These are phyloP conservation scores for Xylariaceae sp. DNA, from an alignment of 2,329 filamentous ascomycete species.

Conservation along the genomic window DNA sequence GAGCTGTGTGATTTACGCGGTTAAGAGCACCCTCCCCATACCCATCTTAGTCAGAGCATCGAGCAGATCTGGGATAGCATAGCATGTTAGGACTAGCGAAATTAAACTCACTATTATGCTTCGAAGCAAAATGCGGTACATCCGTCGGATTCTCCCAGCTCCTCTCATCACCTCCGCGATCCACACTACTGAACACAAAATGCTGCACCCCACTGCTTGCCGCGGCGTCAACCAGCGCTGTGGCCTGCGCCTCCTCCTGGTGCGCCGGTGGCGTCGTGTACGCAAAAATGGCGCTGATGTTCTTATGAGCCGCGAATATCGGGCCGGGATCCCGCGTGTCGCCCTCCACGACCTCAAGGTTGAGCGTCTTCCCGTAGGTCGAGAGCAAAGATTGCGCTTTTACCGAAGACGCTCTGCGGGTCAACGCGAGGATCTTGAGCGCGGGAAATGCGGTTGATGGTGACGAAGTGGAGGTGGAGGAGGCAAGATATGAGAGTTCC, in stretches of 20 bases:
- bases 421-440: constrained; percentile 43
- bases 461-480: constrained; percentile 31
- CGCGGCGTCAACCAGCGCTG: constrained; percentile 44
- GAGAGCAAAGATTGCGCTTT: constrained; percentile 37
- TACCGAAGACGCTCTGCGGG: constrained; percentile 37
- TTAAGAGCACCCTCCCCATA: too few relatives aligned
- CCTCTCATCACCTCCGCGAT: constrained; percentile 63
- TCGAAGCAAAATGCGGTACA: constrained; percentile 63
- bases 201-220: constrained; percentile 54
- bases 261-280: constrained; percentile 42
- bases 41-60: too few relatives aligned
- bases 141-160: constrained; percentile 56
- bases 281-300: constrained; percentile 42
- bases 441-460: constrained; percentile 30
- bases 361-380: constrained; percentile 30
- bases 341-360: constrained; percentile 43
- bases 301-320: constrained; percentile 43
- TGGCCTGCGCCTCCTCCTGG: constrained; percentile 45
- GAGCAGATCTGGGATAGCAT: too few relatives aligned
- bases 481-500: constrained; percentile 29
- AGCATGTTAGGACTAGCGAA: too few relatives aligned
- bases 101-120: constrained; percentile 49
- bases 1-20: too few relatives aligned
- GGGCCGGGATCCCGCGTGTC: constrained; percentile 40
- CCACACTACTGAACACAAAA: constrained; percentile 68